Base-by-base conservation (phyloP, 495 filamentous ascomycete genomes). In the Lophiostoma macrostomum region DNA sequence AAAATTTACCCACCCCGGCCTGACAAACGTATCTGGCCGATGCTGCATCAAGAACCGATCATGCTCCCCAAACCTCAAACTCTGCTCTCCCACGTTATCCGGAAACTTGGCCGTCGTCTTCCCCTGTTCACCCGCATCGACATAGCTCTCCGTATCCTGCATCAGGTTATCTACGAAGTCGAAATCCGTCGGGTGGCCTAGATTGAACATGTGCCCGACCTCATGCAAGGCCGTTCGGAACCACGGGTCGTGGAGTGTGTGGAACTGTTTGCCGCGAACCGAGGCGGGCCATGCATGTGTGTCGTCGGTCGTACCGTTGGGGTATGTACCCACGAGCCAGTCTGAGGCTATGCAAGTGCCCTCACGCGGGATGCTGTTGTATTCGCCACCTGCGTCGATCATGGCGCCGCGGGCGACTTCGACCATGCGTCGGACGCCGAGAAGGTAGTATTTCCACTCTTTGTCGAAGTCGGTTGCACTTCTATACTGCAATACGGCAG, bases 181-280 rank as follows among this genome's bases (percentile, higher is more conserved):
- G 2, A n/a, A n/a, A n/a, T n/a, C n/a, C n/a, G 3, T 14, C 30
- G 50, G 50, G 30, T 54, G 50, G 31, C 5, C 4, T 20, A 54
- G 19, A 16, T 45, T 45, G 40, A 54, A 54, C 28, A 54, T 24
- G 27, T 54, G 50, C 1, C 50, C 50, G n/a, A 54, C 50, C 30
- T 54, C 50, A 18, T 54, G 50, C 10, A 54, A 18, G 4, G 28
- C 30, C 16, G 50, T 54, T 20, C 50, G 29, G 20, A 45, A 54
- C 30, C 41, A 54, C 3, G 50, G 28, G 16, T 54, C 41, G 2
- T 36, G 29, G 11, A 54, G 11, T 8, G 24, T 22, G 31, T 36
- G 40, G 27, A 54, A 54, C n/a, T 45, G 24, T 32, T 46, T 54
- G 19, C 50, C 50, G 13, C n/a, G n/a, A 10, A 44, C 50, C 4